Conservation (phyloP, 2,329 filamentous ascomycete genomes). For the Aspergillus sp. region DNA sequence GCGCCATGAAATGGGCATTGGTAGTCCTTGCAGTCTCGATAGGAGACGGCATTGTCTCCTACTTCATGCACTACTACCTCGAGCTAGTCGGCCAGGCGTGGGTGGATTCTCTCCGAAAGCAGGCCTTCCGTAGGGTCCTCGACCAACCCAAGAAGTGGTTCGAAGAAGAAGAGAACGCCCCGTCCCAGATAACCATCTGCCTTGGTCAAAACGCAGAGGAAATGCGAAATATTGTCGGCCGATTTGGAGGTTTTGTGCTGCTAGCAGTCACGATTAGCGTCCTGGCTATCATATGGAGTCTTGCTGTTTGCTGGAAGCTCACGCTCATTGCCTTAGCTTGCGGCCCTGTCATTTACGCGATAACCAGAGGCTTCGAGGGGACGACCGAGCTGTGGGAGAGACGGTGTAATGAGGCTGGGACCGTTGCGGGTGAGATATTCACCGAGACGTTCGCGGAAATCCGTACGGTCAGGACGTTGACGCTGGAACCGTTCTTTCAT, state of each 20-base stretch:
- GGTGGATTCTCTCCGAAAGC: conserved; percentile 68
- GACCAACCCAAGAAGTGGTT: conserved; percentile 79
- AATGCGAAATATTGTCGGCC: conserved; percentile 76
- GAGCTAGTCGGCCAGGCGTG: conserved; percentile 72
- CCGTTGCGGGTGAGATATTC: conserved; percentile 61
- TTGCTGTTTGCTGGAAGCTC: conserved; percentile 73
- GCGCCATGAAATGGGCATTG: conserved; percentile 64
- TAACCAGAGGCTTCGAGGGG: conserved; percentile 63
- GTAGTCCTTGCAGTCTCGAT: conserved; percentile 66
- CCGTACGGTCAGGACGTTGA: conserved; percentile 71
- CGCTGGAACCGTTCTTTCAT: conserved; percentile 69
- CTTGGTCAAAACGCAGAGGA: conserved; percentile 83
- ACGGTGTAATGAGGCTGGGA: conserved; percentile 62
- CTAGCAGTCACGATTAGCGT: conserved; percentile 65
- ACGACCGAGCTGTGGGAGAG: conserved; percentile 71
- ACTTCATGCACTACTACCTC: conserved; percentile 66
- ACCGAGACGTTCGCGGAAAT: conserved; percentile 77
- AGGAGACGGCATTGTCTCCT: conserved; percentile 64
- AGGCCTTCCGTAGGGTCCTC: conserved; percentile 68
- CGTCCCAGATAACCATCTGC: conserved; percentile 63
- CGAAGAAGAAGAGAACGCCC: conserved; percentile 63
- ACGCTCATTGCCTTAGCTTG: conserved; percentile 72
- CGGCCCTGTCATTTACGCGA: conserved; percentile 63
- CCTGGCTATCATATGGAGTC: conserved; percentile 71
- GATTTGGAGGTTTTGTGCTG: conserved; percentile 70